These are phyloP conservation scores for Coniferiporia sulphurascens DNA, from an alignment of 1,284 basidiomycete genomes.

Conservation along the genomic window DNA sequence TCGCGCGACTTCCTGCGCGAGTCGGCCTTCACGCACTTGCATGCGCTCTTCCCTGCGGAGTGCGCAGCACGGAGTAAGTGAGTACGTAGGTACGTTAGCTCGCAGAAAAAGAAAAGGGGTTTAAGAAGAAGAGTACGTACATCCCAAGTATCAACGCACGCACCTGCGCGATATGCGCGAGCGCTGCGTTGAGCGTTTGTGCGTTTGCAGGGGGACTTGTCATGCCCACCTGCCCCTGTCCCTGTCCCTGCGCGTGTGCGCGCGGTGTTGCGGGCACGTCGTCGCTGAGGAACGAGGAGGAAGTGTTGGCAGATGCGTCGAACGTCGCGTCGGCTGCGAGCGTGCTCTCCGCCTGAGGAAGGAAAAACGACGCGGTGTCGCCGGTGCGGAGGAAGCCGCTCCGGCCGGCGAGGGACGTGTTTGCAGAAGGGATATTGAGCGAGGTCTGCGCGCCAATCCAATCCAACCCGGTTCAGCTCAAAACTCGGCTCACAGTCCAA, in stretches of 20 bases:
- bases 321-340: not conserved
- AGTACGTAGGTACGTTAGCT: not conserved
- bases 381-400: conserved; percentile 11
- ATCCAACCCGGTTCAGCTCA: too few relatives aligned
- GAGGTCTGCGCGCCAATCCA: conserved; percentile 5
- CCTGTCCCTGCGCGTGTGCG: too few relatives aligned
- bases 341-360: conserved; percentile 17
- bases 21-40: conserved; percentile 56
- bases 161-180: conserved; percentile 65
- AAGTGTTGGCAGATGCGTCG: conserved; percentile 1
- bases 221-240: conserved; percentile 4
- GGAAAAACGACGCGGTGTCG: conserved; percentile 14
- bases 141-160: conserved; percentile 68
- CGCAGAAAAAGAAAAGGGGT: not conserved
- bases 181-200: conserved; percentile 30
- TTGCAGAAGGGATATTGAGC: conserved; percentile 16
- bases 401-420: not conserved
- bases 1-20: conserved; percentile 52
- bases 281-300: not conserved
- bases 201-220: conserved; percentile 19
- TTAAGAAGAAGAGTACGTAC: conserved; percentile 21
- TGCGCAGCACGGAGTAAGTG: not conserved
- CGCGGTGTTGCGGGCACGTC: too few relatives aligned
- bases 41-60: conserved; percentile 50
- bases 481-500: too few relatives aligned